Evolutionary conservation across 345 rosid species (phyloP), one percentile per base, ranked within the genome.

Genomic region (Pistacia vera): DNA sequence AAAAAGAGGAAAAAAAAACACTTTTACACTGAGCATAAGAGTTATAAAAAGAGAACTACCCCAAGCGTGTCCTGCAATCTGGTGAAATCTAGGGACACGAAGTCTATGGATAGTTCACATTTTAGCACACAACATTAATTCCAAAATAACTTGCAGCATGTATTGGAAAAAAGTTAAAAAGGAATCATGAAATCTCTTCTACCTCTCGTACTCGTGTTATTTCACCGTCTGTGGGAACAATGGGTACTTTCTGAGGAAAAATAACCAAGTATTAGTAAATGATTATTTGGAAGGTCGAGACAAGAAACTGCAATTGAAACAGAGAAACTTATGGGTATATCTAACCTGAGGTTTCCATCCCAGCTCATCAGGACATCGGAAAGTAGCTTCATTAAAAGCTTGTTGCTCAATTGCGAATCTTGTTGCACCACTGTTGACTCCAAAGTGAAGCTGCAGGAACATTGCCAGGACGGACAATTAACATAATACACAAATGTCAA

Each of bases 261-360:
- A 10, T 71, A 51, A 28, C 48, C 12, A 65, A 71, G 58, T 60
- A 78, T 35, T 52, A 68, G 4, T 25, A 18, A 75, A 74, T 30
- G 58, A 52, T 72, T 51, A 20, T 52, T 17, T 12, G 11, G 36
- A 72, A 48, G 33, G 46, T 44, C 14, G 36, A 22, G 36, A 17
- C 8, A 63, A 49, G 54, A 72, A 56, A 56, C 41, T 30, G 16
- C 14, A 44, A 36, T 28, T 18, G 11, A 11, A 30, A 22, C 48
- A 48, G 3, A 9, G 59, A 63, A 76, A n/a, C 66, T 13, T 35
- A 55, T 2, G 12, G 72, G 74, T 46, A 65, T 33, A 52, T 76
- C 79, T 72, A 75, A 93, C 99, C 99, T 95, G 98, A 76, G 99
- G 98, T 80, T 95, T 93, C 99, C 99, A 95, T 73, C 97, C 98